Evolutionary conservation across 2,329 filamentous ascomycete species (phyloP), one percentile per base, ranked within the genome.

Genomic region (Paecilomyces variotii): DNA sequence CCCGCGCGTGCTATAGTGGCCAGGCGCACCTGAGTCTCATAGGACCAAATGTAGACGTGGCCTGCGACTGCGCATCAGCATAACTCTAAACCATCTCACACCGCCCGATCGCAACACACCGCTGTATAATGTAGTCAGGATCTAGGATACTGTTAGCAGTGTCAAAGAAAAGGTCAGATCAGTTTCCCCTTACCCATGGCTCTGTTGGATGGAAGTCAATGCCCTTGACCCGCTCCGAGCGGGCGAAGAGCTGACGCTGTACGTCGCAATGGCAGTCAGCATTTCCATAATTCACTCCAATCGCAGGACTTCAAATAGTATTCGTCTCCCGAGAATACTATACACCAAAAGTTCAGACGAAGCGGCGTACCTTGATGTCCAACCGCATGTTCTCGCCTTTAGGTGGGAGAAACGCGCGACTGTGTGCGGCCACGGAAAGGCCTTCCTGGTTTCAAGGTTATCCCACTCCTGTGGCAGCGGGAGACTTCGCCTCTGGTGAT

Each of bases 21-120:
- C 10, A 24, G 50, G 34, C 72, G 60, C 74, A 82, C 80, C 75
- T 96, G 91, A 56, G 91, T 95, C 78, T 96, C 93, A 77, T 96
- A 96, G 34, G 93, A 97, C 92, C 94, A 97, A 74, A 99, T 97
- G 80, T 97, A 95, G 74, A 96, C 94, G 81, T 97, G 93, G 76
- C 94, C 91, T 91, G 62, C 59, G 64, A 57, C 64, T 57, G 58
- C 62, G 59, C 60, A 62, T 58, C 56, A 63, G 28, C 53, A 50
- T 57, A 57, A 57, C 53, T 30, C 49, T 45, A 57, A 57, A 57
- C 45, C 27, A 60, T 56, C 54, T 24, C 62, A 55, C 34, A 34
- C 25, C 30, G n/a, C n/a, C 51, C 51, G 14, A 54, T 19, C 27
- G 52, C 32, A 52, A 65, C 82, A 75, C 86, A 91, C 89, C 91